Percentiles rank a stretch among this genome's conserved stretches.
These are phyloP conservation scores for Juglanconis oblonga DNA, from an alignment of 2,329 filamentous ascomycete species.

Conservation along the genomic window DNA sequence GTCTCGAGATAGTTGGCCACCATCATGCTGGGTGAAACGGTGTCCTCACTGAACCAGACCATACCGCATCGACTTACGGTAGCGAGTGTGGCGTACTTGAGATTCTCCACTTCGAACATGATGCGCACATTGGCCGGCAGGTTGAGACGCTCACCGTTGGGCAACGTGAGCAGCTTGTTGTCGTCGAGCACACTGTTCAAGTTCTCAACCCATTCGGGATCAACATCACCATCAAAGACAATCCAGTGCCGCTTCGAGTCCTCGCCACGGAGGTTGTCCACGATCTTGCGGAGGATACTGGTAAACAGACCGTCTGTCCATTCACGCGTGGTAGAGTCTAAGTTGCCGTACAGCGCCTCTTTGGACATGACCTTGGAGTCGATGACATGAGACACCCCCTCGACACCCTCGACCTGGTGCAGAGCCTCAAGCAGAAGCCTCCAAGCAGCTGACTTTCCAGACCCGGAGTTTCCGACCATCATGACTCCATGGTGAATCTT, in stretches of 20 bases:
- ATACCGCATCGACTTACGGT: constrained; percentile 99
- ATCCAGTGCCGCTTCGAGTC: constrained; percentile 98
- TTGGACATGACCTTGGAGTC: constrained; percentile 99
- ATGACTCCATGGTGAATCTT: constrained; percentile 98
- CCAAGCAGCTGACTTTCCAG: constrained; percentile 96
- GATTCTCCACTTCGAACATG: constrained; percentile 98
- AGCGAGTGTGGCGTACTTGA: constrained; percentile 95
- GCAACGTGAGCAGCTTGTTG: constrained; percentile 95
- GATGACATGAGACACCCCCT: constrained; percentile 95
- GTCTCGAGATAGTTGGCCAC: constrained; percentile 85
- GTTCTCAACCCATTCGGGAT: constrained; percentile 99
- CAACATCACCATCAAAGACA: constrained; percentile 97
- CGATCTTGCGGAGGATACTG: constrained; percentile 95
- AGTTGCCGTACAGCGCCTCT: constrained; percentile 90
- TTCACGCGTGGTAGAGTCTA: constrained; percentile 95
- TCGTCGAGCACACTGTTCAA: constrained; percentile 99
- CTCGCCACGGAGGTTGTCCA: constrained; percentile 96
- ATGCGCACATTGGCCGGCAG: constrained; percentile 93
- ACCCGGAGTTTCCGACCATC: constrained; percentile 99
- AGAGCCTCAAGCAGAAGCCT: constrained; percentile 86
- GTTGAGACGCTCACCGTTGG: constrained; percentile 96
- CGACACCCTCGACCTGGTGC: constrained; percentile 84
- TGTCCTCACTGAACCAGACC: constrained; percentile 99
- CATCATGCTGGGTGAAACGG: constrained; percentile 90
- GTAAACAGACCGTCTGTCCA: constrained; percentile 99